phyloP scores from a whole-genome alignment of 495 filamentous ascomycete genomes.

The Penicillium dipodomyicola region DNA sequence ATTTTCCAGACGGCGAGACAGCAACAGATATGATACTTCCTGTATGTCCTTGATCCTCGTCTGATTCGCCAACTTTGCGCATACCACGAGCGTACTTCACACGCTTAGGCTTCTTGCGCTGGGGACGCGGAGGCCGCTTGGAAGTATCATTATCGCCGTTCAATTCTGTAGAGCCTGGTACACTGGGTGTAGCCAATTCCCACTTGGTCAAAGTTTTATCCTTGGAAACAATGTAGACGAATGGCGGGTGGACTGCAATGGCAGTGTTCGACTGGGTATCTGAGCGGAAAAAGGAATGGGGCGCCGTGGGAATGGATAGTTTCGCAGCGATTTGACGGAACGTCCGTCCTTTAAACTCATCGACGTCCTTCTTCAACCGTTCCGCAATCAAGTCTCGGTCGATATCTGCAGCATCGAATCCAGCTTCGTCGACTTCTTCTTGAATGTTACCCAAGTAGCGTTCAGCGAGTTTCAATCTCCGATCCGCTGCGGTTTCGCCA shows the following conservation, averaged over 20 bases:
- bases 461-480: constrained; percentile 83
- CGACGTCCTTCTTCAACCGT: constrained; percentile 85
- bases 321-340: constrained; percentile 75
- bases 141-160: constrained; percentile 54
- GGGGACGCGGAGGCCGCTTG: constrained; percentile 63
- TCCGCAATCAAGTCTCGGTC: constrained; percentile 89
- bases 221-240: constrained; percentile 83
- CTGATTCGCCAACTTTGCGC: constrained; percentile 58
- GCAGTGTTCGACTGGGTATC: constrained; percentile 75
- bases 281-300: constrained; percentile 68
- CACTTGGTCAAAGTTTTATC: constrained; percentile 84
- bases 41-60: constrained; percentile 69
- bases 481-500: constrained; percentile 83
- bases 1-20: constrained; percentile 84
- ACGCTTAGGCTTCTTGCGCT: constrained; percentile 67
- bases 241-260: constrained; percentile 72
- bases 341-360: constrained; percentile 85
- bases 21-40: constrained; percentile 76
- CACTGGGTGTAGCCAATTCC: constrained; percentile 57
- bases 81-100: constrained; percentile 65
- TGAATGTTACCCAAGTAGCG: constrained; percentile 88
- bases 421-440: constrained; percentile 75
- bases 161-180: constrained; percentile 28
- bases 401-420: constrained; percentile 90
- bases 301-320: constrained; percentile 60